Percentiles rank a stretch among this genome's conserved stretches.
phyloP scores from a whole-genome alignment of 257 asterid genomes.

The Coffea eugenioides region DNA sequence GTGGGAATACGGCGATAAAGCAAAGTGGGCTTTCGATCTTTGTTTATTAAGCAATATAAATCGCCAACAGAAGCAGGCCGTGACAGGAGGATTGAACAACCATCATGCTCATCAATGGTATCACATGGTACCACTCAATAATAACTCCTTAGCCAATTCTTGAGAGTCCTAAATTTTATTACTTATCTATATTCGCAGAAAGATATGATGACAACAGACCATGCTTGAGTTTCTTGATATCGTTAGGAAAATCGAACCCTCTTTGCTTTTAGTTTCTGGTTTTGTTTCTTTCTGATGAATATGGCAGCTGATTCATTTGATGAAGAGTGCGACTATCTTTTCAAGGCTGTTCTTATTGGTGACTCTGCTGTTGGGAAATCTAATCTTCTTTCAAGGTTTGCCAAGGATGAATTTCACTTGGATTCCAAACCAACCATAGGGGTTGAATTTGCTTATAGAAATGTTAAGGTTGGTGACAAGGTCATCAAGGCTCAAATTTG shows the following conservation, averaged over 20 bases:
- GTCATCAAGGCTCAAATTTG: slow-evolving; percentile 88
- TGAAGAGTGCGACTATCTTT: slow-evolving; percentile 85
- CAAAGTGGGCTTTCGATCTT: slow-evolving; percentile 27
- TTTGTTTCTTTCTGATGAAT: neutral
- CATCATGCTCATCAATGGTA: slow-evolving; percentile 42
- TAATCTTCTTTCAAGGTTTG: slow-evolving; percentile 64
- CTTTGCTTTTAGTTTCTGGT: neutral
- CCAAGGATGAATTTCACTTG: slow-evolving; percentile 58
- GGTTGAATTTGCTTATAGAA: slow-evolving; percentile 78
- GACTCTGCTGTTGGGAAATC: slow-evolving; percentile 89
- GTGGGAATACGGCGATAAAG: neutral
- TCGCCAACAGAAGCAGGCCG: slow-evolving; percentile 18
- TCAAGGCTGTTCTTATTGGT: slow-evolving; percentile 79
- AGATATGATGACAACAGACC: slow-evolving; percentile 7
- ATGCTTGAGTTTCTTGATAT: slow-evolving; percentile 14
- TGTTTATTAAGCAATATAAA: slow-evolving; percentile 10
- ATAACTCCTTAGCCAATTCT: slow-evolving; percentile 16
- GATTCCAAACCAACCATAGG: slow-evolving; percentile 92
- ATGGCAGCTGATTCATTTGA: slow-evolving; percentile 58
- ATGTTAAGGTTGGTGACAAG: slow-evolving; percentile 64
- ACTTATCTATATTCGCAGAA: neutral
- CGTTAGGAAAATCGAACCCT: neutral
- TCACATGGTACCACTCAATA: slow-evolving; percentile 56
- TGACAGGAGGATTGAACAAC: slow-evolving; percentile 34
- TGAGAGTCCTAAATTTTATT: neutral